A percentile compares a stretch with the other conserved stretches of the same genome.
Conservation (phyloP, 495 filamentous ascomycete genomes). For the Podospora pseudoanserina region DNA sequence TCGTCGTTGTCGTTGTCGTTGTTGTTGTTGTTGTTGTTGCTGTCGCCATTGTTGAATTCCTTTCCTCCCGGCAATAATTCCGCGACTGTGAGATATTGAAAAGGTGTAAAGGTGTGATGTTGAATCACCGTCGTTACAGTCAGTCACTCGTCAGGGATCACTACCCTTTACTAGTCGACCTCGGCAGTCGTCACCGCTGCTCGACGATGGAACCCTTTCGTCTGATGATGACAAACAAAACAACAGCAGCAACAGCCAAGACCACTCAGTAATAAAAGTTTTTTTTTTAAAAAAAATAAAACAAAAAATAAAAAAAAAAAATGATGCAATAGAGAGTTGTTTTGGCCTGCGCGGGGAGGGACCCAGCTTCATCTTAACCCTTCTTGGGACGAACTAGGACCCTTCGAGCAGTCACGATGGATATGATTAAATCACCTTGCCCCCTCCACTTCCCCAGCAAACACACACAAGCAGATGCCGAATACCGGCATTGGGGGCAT, state of each 20-base stretch:
- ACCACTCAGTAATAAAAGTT: too few relatives aligned
- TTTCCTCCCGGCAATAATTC: background rate
- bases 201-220: background rate
- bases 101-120: background rate
- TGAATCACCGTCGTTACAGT: background rate
- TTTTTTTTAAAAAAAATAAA: too few relatives aligned
- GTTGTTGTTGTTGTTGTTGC: too few relatives aligned
- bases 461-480: background rate
- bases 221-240: background rate
- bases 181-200: background rate
- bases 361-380: background rate
- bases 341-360: background rate
- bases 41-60: background rate
- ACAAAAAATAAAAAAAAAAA: background rate
- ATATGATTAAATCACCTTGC: background rate
- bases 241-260: background rate
- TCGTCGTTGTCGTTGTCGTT: background rate
- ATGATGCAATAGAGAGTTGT: background rate
- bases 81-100: background rate
- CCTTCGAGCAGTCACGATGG: background rate
- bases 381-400: background rate
- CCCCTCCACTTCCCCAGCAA: background rate
- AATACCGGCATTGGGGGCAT: background rate
- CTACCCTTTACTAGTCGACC: background rate
- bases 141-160: background rate